Evolutionary conservation across 768 basidiomycete genomes (phyloP).

Genomic region (Tremella fuciformis): DNA sequence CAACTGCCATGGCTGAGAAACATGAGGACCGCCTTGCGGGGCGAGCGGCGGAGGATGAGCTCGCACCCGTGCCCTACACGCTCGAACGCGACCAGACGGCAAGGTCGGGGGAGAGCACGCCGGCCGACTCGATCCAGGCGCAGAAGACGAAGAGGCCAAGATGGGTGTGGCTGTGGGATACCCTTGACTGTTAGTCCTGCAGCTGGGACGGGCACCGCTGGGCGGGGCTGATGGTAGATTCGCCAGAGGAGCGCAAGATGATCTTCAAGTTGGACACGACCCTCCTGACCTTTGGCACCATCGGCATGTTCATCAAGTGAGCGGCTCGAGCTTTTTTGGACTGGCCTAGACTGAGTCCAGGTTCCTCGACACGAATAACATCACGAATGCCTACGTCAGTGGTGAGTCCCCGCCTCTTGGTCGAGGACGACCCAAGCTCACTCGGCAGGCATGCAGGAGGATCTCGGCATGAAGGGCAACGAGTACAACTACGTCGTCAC

Average conservation of each 20-base stretch:
- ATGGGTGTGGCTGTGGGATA: no score
- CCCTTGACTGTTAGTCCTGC: no score
- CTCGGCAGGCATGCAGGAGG: conserved; percentile 29
- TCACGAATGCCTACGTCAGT: conserved; percentile 17
- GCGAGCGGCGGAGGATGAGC: no score
- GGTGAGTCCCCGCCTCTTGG: conserved; percentile 13
- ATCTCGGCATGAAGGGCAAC: conserved; percentile 29
- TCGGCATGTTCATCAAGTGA: conserved; percentile 10
- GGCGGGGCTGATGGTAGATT: no score
- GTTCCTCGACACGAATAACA: conserved; percentile 9
- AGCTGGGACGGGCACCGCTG: no score
- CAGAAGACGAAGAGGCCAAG: no score
- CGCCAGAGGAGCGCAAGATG: conserved; percentile 31
- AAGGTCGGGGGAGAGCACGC: no score
- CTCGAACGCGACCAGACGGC: no score
- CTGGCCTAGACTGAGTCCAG: not conserved
- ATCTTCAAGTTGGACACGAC: conserved; percentile 44
- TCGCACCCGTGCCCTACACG: no score
- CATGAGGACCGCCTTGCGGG: no score
- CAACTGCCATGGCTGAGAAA: no score
- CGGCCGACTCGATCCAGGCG: no score
- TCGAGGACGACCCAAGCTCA: not conserved
- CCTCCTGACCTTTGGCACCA: conserved; percentile 38
- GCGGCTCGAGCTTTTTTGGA: not conserved
- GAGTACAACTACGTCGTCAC: conserved; percentile 21